Conservation (phyloP, 495 filamentous ascomycete genomes). For the Talaromyces trachyspermus region DNA sequence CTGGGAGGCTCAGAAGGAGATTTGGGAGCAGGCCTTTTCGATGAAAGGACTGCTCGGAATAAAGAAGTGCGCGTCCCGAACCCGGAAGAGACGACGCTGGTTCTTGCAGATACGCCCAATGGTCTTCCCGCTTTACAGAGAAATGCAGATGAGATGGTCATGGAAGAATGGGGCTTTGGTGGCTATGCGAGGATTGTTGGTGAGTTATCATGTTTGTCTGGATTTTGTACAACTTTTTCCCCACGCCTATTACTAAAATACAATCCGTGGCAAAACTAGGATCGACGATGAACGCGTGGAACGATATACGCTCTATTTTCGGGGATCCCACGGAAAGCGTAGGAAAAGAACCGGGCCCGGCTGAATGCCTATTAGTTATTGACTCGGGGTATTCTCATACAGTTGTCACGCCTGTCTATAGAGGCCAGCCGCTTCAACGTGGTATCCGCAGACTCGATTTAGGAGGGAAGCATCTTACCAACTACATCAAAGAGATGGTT, state of each 20-base stretch:
- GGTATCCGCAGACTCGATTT: slow-evolving; percentile 83
- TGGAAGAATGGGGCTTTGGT: slow-evolving; percentile 96
- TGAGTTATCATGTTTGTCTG: slow-evolving; percentile 14
- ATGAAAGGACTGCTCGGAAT: slow-evolving; percentile 53
- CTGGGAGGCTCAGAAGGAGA: slow-evolving; percentile 93
- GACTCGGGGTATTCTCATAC: slow-evolving; percentile 94
- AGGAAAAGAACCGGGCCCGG: slow-evolving; percentile 41
- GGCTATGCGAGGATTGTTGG: slow-evolving; percentile 68
- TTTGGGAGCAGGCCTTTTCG: slow-evolving; percentile 92
- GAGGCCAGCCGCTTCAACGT: slow-evolving; percentile 70
- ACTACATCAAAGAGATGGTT: slow-evolving; percentile 82
- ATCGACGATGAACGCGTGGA: slow-evolving; percentile 75
- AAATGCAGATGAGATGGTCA: slow-evolving; percentile 92
- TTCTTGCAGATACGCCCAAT: slow-evolving; percentile 91
- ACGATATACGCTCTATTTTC: slow-evolving; percentile 63
- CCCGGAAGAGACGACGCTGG: slow-evolving; percentile 69
- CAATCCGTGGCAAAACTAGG: too few species aligned
- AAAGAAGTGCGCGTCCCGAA: slow-evolving; percentile 28
- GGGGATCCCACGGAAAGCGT: slow-evolving; percentile 28
- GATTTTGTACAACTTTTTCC: neutral
- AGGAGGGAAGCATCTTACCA: slow-evolving; percentile 91
- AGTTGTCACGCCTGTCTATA: slow-evolving; percentile 79
- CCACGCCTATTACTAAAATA: too few species aligned
- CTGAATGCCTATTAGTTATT: slow-evolving; percentile 77
- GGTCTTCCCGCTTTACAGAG: slow-evolving; percentile 69